Base-by-base conservation (phyloP, 2,329 filamentous ascomycete genomes). In the Bipolaris oryzae region DNA sequence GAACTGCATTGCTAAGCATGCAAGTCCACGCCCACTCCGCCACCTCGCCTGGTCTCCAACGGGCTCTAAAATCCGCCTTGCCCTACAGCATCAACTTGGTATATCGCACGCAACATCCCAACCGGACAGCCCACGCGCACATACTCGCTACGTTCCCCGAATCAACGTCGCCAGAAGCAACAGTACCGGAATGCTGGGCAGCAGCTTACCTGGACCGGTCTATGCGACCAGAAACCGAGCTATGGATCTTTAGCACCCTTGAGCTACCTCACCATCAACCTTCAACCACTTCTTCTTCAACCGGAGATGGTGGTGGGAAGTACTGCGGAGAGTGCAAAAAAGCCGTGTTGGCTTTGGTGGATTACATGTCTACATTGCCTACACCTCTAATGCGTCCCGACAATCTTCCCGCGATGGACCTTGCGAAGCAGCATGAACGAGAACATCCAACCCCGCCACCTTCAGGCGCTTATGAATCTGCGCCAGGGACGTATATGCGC, bases 191-290 rank as follows among this genome's bases (percentile, higher is more conserved):
- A 55, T 77, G 75, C 67, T 87, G 89, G 67, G 80, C 82, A 0
- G 83, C 82, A 0, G 85, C 84, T 0, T 89, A 87, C 67, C 69
- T 88, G 5, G 88, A 91, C 71, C 79, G 87, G 18, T 82, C 82
- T 3, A 80, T 79, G 51, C 80, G 81, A 0, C 85, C 85, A 0
- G 87, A 89, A 68, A 90, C 88, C 0, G 83, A 89, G 59, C 76
- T 86, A 28, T 89, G 85, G 83, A 66, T 90, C 1, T 90, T 87
- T 71, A 74, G 71, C 3, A 54, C 51, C 7, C 73, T 67, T 18
- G 71, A 76, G 57, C 50, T 62, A 7, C 60, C 55, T 10, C 53
- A 55, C 11, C 72, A 75, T 11, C 28, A 46, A 18, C 9, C 34
- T 38, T 38, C 45, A 28, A 33, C 57, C 15, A 43, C 37, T 25